phyloP scores from a whole-genome alignment of 768 basidiomycete species.

The Rhizopogon vesiculosus region DNA sequence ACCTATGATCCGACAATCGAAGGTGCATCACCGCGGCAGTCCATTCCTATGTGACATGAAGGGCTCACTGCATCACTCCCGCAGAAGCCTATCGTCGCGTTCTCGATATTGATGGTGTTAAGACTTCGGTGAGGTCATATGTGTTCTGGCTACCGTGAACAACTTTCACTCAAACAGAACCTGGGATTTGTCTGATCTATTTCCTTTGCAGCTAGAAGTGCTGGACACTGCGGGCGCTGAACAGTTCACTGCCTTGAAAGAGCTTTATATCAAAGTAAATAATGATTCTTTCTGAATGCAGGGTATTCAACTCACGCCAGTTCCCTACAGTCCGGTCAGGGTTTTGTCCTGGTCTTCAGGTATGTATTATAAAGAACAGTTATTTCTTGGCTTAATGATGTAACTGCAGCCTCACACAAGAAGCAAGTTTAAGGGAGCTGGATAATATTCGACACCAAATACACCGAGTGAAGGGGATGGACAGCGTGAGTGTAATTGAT shows the following conservation, averaged over 20 bases:
- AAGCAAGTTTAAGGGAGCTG: slow-evolving; percentile 75
- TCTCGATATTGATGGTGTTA: slow-evolving; percentile 61
- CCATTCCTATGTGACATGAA: neutral
- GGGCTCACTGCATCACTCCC: slow-evolving; percentile 8
- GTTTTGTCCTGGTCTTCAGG: slow-evolving; percentile 85
- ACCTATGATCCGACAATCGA: slow-evolving; percentile 84
- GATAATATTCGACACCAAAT: slow-evolving; percentile 80
- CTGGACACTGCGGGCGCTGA: slow-evolving; percentile 85
- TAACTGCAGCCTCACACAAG: slow-evolving; percentile 63
- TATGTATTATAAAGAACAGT: slow-evolving; percentile 11
- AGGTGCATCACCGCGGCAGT: slow-evolving; percentile 37
- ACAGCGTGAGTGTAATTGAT: slow-evolving; percentile 38
- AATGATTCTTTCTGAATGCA: neutral
- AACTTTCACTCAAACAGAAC: neutral
- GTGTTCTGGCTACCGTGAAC: slow-evolving; percentile 10
- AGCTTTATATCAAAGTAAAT: slow-evolving; percentile 73
- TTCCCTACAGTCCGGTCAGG: slow-evolving; percentile 52
- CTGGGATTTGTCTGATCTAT: slow-evolving; percentile 10
- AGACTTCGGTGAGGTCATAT: slow-evolving; percentile 46
- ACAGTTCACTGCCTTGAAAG: slow-evolving; percentile 77
- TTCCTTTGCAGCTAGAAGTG: slow-evolving; percentile 58
- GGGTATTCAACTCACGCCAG: neutral
- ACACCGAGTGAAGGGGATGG: slow-evolving; percentile 70
- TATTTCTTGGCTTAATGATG: neutral
- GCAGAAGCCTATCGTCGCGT: slow-evolving; percentile 69